Percentiles rank a stretch among this genome's conserved stretches.
Conservation (phyloP, 2,329 filamentous ascomycete species). For the Mycosphaerelloides madeirae region DNA sequence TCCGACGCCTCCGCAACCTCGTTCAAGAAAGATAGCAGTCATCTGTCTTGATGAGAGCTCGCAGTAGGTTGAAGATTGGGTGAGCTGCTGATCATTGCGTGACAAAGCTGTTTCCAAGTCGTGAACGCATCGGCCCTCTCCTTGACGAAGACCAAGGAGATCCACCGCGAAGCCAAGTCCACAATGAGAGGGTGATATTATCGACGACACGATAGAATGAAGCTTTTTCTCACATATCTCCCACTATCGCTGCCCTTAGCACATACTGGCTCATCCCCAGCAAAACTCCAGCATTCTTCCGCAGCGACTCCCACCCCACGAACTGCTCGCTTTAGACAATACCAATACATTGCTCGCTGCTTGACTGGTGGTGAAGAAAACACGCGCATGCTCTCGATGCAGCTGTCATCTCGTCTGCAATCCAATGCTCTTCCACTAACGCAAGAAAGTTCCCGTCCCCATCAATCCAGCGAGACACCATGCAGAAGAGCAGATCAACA, state of each 20-base stretch:
- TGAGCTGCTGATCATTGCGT: not conserved
- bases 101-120: not conserved
- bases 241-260: conserved; percentile 3
- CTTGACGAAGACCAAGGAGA: too few species aligned
- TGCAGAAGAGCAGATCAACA: conserved; percentile 1
- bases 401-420: conserved; percentile 7
- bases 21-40: too few species aligned
- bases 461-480: conserved; percentile 3
- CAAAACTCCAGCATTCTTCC: not conserved
- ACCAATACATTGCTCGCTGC: conserved; percentile 18
- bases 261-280: not conserved
- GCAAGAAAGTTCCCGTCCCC: conserved; percentile 11
- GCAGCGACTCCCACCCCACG: conserved; percentile 1
- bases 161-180: too few species aligned
- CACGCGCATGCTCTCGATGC: not conserved
- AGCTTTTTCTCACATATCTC: not conserved
- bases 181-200: too few species aligned
- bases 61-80: too few species aligned
- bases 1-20: too few species aligned
- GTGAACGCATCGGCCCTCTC: too few species aligned
- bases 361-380: not conserved
- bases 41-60: too few species aligned
- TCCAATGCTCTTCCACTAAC: conserved; percentile 19
- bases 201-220: too few species aligned
- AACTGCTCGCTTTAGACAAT: conserved; percentile 16